Percentiles rank a stretch among this genome's conserved stretches.
Evolutionary conservation across 2,329 filamentous ascomycete genomes (phyloP).

Genomic region (Fusarium verticillioides): DNA sequence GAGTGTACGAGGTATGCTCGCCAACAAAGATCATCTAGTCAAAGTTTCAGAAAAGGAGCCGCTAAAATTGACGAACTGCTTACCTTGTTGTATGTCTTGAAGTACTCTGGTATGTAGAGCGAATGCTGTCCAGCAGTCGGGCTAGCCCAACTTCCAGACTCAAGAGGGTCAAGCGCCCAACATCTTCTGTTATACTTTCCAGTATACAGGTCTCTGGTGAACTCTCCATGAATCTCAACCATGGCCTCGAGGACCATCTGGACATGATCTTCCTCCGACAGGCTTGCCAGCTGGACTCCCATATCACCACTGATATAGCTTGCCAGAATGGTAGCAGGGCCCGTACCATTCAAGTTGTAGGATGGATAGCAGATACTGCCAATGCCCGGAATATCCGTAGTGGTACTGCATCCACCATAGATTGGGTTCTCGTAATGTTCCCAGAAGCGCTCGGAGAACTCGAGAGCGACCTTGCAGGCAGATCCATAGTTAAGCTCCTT

Average conservation of each 20-base stretch:
- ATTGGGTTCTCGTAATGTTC: conserved; percentile 15
- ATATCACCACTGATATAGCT: conserved; percentile 18
- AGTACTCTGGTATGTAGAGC: conserved; percentile 13
- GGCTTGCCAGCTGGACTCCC: not conserved
- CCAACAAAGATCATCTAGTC: conserved; percentile 17
- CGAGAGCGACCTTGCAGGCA: conserved; percentile 3
- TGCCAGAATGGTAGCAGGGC: conserved; percentile 7
- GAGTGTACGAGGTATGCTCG: conserved; percentile 11
- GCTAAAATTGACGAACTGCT: rapidly evolving
- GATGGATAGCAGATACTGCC: conserved; percentile 8
- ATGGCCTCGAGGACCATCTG: conserved; percentile 1
- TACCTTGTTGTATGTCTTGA: conserved; percentile 16
- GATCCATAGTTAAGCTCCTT: not conserved
- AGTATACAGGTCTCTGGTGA: not conserved
- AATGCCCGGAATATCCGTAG: not conserved
- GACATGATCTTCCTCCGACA: conserved; percentile 1
- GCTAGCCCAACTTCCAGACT: conserved; percentile 13
- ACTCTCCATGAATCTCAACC: conserved; percentile 11
- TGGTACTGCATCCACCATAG: not conserved
- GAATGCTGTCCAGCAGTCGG: conserved; percentile 14
- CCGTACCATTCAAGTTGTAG: not conserved
- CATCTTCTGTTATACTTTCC: conserved; percentile 21
- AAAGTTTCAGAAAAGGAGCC: rapidly evolving
- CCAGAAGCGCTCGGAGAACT: conserved; percentile 16
- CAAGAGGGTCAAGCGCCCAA: conserved; percentile 13